Evolutionary conservation across 306 rosid genomes (phyloP), one percentile per base, ranked within the genome.

Genomic region (Lagenaria siceraria): DNA sequence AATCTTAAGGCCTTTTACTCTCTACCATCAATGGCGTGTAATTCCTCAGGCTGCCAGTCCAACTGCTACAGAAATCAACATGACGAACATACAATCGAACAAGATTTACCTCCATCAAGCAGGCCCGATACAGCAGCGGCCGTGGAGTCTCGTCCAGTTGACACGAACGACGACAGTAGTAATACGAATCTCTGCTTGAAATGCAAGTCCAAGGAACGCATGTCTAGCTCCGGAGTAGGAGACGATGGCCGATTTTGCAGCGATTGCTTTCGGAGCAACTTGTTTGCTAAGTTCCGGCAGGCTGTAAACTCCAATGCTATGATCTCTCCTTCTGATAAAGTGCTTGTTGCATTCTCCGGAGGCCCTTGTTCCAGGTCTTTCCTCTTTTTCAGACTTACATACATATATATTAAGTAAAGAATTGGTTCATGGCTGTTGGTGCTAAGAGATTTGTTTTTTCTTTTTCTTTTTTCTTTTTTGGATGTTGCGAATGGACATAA

Each of bases 341-440:
- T 91, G 74, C 96, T 94, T 36, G 95, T 94, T 74, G 97, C 98
- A 52, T 94, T 94, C 88, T 94, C 98, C 1, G 98, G 97, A 2
- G 98, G 98, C 71, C 83, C 97, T 81, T 90, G 89, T 75, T 94
- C 98, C 71, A 94, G 98, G 98, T 94, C 10, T 22, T 17, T 31
- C 55, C 8, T 25, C 21, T 38, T 65, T 11, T 19, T 19, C 6
- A 11, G 13, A 12, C 10, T 10, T 38, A 13, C 15, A 4, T 43
- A 29, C 33, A 29, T 29, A 29, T 1, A 43, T 43, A 10, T 43
- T 33, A 33, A 33, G 36, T 33, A 33, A 33, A 33, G 36, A 33
- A 33, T 33, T 33, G 36, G 36, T 33, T 33, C 36, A 33, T 33
- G 36, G 36, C 36, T 33, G 36, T 33, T 3, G 36, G 6, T 33